Evolutionary conservation across 768 basidiomycete species (phyloP), one percentile per base, ranked within the genome.

Genomic region (Amanita pseudoporphyria): DNA sequence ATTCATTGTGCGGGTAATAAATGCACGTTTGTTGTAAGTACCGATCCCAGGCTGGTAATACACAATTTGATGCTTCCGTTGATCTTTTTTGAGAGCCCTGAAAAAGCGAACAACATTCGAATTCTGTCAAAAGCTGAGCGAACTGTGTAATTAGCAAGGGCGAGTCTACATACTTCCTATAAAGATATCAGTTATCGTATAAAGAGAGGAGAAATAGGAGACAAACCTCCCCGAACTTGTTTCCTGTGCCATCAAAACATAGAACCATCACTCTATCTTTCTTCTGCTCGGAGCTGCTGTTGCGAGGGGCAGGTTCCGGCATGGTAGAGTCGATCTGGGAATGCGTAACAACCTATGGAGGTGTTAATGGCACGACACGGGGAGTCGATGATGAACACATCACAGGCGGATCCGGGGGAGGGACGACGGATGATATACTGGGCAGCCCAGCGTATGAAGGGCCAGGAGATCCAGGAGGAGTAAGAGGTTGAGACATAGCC

Each of bases 81-180:
- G 30, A 5, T 32, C 18, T 21, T 41, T 45, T n/a, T 16, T 13
- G 3, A 48, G 35, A 5, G 47, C 47, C 16, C 47, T n/a, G n/a
- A 48, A 48, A 28, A 48, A 48, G 36, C 47, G 47, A 16, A 48
- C 47, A 24, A 48, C 47, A 6, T 48, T 48, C 9, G 47, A 48
- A 13, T 48, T 48, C 47, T 48, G n/a, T 6, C 9, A 32, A 5
- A 5, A 13, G 22, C 33, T 22, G 21, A 45, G 14, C n/a, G 14
- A 10, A 16, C 26, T 9, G 16, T 19, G 13, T 18, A 21, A 32
- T 10, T 21, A 14, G 2, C 1, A 33, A 6, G 18, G 31, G 10
- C 3, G 0, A 9, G 5, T 36, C 12, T 10, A 45, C 44, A 19
- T 19, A 45, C 44, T 33, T 45, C 19, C 44, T 45, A 31, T 12